A percentile compares a stretch with the other conserved stretches of the same genome.
Conservation (phyloP, 2,329 filamentous ascomycete species). For the Botrytis fragariae region DNA sequence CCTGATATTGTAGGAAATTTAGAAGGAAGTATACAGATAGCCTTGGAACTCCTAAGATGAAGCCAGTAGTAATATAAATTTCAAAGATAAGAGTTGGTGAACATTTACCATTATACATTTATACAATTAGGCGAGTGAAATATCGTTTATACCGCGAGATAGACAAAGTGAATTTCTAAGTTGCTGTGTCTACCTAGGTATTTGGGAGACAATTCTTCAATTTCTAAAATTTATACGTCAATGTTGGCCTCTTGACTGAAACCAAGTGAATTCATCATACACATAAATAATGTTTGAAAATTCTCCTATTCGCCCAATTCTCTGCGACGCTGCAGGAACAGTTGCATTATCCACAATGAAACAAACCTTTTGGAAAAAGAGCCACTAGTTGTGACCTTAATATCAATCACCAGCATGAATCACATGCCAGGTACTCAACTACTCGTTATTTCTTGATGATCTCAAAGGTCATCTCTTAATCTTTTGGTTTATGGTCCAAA, state of each 20-base stretch:
- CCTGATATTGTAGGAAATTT: background rate
- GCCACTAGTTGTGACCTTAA: background rate
- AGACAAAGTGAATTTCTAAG: background rate
- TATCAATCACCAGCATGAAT: constrained; percentile 1
- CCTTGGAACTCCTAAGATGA: background rate
- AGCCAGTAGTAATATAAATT: background rate
- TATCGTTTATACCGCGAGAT: background rate
- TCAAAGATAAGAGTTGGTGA: background rate
- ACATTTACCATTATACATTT: background rate
- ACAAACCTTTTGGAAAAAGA: background rate
- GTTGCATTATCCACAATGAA: background rate
- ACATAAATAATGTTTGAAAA: background rate
- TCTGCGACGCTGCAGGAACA: background rate
- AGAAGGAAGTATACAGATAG: background rate
- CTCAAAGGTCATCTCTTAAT: background rate
- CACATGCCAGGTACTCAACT: background rate
- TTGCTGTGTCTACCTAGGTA: background rate
- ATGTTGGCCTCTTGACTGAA: background rate
- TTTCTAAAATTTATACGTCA: background rate
- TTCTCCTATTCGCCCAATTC: background rate
- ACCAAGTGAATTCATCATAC: background rate
- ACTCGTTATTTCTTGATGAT: background rate
- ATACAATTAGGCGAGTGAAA: background rate
- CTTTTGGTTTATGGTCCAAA: background rate
- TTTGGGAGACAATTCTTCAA: background rate